Evolutionary conservation across 1,284 basidiomycete genomes (phyloP).

Genomic region (Moniliella sp.): DNA sequence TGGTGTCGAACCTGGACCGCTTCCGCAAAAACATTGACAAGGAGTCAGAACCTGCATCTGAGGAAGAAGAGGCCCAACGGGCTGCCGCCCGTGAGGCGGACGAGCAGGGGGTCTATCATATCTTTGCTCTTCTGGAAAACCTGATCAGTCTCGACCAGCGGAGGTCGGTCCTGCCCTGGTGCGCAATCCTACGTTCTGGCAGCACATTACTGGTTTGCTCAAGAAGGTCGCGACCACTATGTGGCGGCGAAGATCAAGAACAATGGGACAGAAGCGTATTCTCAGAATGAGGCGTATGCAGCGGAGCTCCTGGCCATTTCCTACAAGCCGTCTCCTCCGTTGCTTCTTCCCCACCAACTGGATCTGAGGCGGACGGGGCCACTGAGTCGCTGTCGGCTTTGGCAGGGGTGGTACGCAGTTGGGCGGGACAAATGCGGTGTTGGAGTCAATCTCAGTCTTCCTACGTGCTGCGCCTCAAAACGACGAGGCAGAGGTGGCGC

Average conservation of each 20-base stretch:
- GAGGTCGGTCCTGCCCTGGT: too few species aligned
- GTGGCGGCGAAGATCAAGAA: conserved; percentile 59
- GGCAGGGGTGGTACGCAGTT: too few species aligned
- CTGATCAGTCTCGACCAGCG: conserved; percentile 59
- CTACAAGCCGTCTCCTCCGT: conserved; percentile 48
- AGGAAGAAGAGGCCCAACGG: too few species aligned
- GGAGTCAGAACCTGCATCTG: too few species aligned
- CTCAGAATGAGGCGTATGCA: conserved; percentile 35
- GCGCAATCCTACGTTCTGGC: too few species aligned
- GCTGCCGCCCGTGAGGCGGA: conserved; percentile 12
- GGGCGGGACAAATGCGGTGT: too few species aligned
- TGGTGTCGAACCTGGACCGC: conserved; percentile 59
- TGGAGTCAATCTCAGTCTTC: too few species aligned
- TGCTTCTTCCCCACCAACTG: too few species aligned
- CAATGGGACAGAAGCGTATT: conserved; percentile 4
- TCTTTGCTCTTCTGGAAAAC: conserved; percentile 65
- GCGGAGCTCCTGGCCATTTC: conserved; percentile 57
- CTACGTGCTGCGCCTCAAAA: conserved; percentile 55
- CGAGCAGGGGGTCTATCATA: conserved; percentile 19
- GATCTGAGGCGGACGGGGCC: too few species aligned
- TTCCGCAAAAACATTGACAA: conserved; percentile 5
- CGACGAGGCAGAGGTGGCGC: conserved; percentile 90
- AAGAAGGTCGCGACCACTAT: conserved; percentile 59
- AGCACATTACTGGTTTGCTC: too few species aligned
- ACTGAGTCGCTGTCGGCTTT: too few species aligned